phyloP scores from a whole-genome alignment of 129 eudicot genomes.

The Smallanthus sonchifolius region DNA sequence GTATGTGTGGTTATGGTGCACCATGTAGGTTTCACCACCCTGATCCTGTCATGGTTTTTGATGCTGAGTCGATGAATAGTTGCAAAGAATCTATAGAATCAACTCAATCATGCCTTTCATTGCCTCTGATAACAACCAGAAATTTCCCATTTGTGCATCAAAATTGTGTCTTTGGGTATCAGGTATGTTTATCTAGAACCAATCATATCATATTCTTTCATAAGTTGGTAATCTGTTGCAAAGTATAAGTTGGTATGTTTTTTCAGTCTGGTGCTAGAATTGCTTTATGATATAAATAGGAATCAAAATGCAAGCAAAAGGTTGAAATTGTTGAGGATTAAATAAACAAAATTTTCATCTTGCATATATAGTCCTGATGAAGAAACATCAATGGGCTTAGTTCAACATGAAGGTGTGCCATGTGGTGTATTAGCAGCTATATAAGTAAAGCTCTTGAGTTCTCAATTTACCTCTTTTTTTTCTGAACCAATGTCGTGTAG shows the following conservation, averaged over 20 bases:
- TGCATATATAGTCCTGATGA: too few species aligned
- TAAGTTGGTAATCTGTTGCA: neutral
- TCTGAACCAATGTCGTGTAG: too few species aligned
- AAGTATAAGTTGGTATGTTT: neutral
- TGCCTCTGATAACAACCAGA: neutral
- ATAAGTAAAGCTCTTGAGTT: too few species aligned
- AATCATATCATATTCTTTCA: neutral
- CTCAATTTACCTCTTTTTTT: too few species aligned
- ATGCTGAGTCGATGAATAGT: slow-evolving; percentile 17
- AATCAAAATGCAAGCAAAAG: slow-evolving; percentile 16
- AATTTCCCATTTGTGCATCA: slow-evolving; percentile 8
- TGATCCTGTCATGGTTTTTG: slow-evolving; percentile 33
- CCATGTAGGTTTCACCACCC: slow-evolving; percentile 57
- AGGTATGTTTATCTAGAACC: slow-evolving; percentile 29
- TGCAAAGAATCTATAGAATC: neutral
- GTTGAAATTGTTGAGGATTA: slow-evolving; percentile 7
- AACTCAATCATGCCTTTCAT: neutral
- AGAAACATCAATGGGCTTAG: too few species aligned
- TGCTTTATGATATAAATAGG: slow-evolving; percentile 23
- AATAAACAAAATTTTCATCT: too few species aligned
- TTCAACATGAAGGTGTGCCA: too few species aligned
- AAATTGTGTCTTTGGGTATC: slow-evolving; percentile 27
- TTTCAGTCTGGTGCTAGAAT: neutral
- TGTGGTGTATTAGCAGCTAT: too few species aligned
- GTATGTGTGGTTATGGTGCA: slow-evolving; percentile 56